phyloP scores from a whole-genome alignment of 768 basidiomycete species.

The Leccinum variicolor region DNA sequence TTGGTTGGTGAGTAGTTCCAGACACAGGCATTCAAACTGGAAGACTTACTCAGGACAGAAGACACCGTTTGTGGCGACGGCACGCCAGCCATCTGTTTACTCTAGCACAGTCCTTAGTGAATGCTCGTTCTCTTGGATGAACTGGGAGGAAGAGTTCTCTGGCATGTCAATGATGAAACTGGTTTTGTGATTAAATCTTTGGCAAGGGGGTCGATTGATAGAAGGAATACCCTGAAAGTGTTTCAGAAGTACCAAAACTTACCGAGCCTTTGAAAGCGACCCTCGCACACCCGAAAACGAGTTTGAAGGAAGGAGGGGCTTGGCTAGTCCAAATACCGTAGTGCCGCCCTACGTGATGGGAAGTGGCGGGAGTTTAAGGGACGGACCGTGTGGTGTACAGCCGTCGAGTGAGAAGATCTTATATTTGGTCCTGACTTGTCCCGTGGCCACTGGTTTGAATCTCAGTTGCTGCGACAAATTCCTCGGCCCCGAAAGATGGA shows the following conservation, averaged over 20 bases:
- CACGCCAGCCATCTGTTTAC: constrained; percentile 1
- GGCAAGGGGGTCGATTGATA: background rate
- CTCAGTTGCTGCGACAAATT: too few relatives aligned
- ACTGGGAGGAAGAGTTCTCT: background rate
- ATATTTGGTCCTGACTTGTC: background rate
- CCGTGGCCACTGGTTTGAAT: too few relatives aligned
- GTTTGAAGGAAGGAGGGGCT: background rate
- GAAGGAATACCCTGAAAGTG: background rate
- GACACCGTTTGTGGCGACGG: constrained; percentile 14
- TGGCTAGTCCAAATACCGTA: background rate
- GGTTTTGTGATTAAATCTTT: background rate
- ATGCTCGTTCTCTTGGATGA: background rate
- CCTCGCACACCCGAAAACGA: background rate
- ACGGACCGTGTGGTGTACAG: background rate
- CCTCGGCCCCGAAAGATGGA: too few relatives aligned
- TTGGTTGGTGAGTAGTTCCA: background rate
- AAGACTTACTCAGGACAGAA: constrained; percentile 16
- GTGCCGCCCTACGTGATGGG: background rate
- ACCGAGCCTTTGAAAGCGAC: background rate
- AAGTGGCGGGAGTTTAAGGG: background rate
- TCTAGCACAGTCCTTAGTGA: background rate
- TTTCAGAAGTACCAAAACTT: background rate
- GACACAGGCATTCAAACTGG: background rate
- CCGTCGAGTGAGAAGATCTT: background rate
- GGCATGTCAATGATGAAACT: background rate